A percentile compares a stretch with the other conserved stretches of the same genome.
Conservation (phyloP, 2,329 filamentous ascomycete species). For the Colletotrichum incanum region DNA sequence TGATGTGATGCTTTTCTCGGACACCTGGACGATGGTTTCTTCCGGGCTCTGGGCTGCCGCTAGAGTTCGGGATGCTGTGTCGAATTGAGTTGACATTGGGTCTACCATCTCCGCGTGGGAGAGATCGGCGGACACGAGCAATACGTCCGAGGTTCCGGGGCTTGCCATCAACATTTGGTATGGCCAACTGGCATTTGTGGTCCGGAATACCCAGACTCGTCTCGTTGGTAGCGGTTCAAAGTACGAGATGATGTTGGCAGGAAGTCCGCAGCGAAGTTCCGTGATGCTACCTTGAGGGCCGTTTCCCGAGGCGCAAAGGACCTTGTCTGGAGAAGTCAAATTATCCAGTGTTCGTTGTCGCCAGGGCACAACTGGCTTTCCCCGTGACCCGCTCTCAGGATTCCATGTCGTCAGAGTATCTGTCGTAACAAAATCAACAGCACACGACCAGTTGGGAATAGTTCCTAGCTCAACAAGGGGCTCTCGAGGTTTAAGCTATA, state of each 20-base stretch:
- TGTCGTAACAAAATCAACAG: constrained; percentile 69
- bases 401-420: constrained; percentile 54
- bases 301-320: constrained; percentile 79
- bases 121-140: constrained; percentile 66
- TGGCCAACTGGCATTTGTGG: constrained; percentile 47
- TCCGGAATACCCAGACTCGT: constrained; percentile 68
- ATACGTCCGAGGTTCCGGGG: constrained; percentile 63
- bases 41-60: constrained; percentile 57
- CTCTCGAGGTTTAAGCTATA: constrained; percentile 41
- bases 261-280: constrained; percentile 79
- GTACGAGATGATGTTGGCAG: constrained; percentile 76
- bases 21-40: constrained; percentile 67
- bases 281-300: constrained; percentile 75
- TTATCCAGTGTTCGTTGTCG: constrained; percentile 30
- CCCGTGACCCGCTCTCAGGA: constrained; percentile 50
- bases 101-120: constrained; percentile 60
- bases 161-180: constrained; percentile 64
- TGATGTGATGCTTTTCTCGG: constrained; percentile 63
- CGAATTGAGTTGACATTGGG: constrained; percentile 62
- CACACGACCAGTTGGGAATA: constrained; percentile 77
- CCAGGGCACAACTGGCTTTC: constrained; percentile 31
- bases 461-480: constrained; percentile 53
- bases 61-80: constrained; percentile 68
- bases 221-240: constrained; percentile 67
- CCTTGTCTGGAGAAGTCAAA: constrained; percentile 58